Base-by-base conservation (phyloP, 2,329 filamentous ascomycete genomes). In the Penicillium sp. region DNA sequence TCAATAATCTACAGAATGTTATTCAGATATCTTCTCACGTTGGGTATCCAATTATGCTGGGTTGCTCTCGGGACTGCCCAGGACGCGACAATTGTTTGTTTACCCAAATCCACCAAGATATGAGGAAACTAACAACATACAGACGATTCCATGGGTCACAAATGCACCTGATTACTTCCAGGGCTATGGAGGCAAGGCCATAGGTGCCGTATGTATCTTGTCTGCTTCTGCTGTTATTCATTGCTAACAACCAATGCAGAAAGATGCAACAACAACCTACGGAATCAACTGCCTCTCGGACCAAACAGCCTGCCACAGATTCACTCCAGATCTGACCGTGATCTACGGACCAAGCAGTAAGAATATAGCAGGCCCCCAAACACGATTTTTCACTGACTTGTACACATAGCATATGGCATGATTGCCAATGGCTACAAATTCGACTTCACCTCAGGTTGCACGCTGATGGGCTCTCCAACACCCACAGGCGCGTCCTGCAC, bases 121-220 rank as follows among this genome's bases (percentile, higher is more conserved):
- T 4, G 2, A 9, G 6, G 5, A 31, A 18, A 3, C 24, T 50
- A 24, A 44, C 18, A 24, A n/a, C 16, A 34, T 5, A 39, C 13
- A 55, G 53, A 52, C 53, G 1, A 52, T 55, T 8, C 53, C 53
- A n/a, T 55, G 48, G 47, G 48, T 55, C 4, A 44, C 47, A 7
- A 34, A 51, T n/a, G 53, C 32, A 1, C 53, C 53, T 2, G 53
- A 52, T 38, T 55, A 52, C 47, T 52, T 55, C 48, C 20, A 55
- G 13, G 53, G 53, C 16, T 55, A 55, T 46, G 53, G 53, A 3
- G 53, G 11, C 20, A 45, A 52, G 42, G 48, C 9, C 5, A n/a
- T 55, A 9, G 48, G 40, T 13, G 34, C 35, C 4, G 53, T 52
- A 29, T 5, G 53, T 52, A 24, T 34, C 1, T 22, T 22, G 2